These are phyloP conservation scores for Craspedostauros australis DNA, from an alignment of 108 stramenopile genomes.

Conservation along the genomic window DNA sequence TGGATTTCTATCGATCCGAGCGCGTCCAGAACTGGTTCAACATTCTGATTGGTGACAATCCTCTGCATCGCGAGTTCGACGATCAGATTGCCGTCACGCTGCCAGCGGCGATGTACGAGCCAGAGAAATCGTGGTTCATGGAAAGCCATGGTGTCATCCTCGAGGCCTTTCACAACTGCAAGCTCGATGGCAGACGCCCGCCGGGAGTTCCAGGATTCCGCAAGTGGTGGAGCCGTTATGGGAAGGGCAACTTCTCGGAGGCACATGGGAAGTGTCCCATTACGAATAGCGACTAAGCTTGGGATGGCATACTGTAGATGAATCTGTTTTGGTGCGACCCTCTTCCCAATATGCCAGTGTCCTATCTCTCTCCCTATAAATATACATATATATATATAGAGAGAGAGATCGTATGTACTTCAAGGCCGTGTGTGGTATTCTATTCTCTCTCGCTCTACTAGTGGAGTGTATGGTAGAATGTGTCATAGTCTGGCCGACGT, in stretches of 20 bases:
- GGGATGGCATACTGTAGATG: too few relatives aligned
- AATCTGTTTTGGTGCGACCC: too few relatives aligned
- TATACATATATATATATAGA: too few relatives aligned
- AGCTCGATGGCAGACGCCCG: conserved; percentile 23
- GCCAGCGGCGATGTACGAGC: conserved; percentile 26
- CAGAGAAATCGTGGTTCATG: conserved; percentile 17
- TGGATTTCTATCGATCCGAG: conserved; percentile 34
- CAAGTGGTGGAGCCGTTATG: conserved; percentile 8
- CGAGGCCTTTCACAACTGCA: conserved; percentile 23
- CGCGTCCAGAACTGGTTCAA: conserved; percentile 19
- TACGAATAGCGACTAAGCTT: conserved; percentile 1
- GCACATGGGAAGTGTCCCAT: conserved; percentile 8
- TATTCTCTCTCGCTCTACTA: too few relatives aligned
- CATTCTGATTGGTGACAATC: conserved; percentile 22
- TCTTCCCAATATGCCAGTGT: too few relatives aligned
- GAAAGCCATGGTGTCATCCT: conserved; percentile 9
- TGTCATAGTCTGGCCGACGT: too few relatives aligned
- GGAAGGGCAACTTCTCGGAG: conserved; percentile 13
- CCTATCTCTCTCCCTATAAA: too few relatives aligned
- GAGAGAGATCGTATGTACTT: too few relatives aligned
- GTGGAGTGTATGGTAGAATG: too few relatives aligned
- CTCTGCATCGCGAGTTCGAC: conserved; percentile 33
- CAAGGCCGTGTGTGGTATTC: too few relatives aligned
- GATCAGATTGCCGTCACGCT: conserved; percentile 40
- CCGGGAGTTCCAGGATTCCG: conserved; percentile 9